phyloP scores from a whole-genome alignment of 2,329 filamentous ascomycete genomes.

The Talaromyces sp. region DNA sequence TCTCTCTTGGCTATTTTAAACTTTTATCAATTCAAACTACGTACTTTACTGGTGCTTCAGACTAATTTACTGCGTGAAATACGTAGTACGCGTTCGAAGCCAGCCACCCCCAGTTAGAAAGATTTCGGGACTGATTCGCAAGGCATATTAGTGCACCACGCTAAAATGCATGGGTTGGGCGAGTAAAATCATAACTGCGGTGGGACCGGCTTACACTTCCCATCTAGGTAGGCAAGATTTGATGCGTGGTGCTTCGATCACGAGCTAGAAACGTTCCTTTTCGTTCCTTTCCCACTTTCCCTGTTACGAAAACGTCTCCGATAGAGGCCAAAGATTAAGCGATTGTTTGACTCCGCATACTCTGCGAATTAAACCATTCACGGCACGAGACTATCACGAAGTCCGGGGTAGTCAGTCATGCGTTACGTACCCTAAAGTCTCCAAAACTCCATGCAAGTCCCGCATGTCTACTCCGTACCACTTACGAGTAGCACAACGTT shows the following conservation, averaged over 20 bases:
- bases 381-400: background rate
- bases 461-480: background rate
- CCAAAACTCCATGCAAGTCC: background rate
- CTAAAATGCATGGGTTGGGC: background rate
- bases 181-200: background rate
- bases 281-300: background rate
- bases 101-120: background rate
- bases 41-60: background rate
- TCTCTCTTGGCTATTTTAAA: background rate
- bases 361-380: background rate
- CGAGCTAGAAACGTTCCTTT: background rate
- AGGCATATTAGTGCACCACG: background rate
- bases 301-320: background rate
- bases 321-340: background rate
- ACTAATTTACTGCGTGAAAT: background rate
- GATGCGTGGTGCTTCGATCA: background rate
- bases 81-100: background rate
- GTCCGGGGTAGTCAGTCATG: conserved; percentile 8
- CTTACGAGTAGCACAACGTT: background rate
- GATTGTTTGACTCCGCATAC: background rate
- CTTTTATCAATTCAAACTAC: background rate
- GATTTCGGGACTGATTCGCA: background rate
- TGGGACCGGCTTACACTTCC: background rate
- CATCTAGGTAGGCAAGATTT: background rate
- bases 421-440: background rate